Evolutionary conservation across 257 asterid genomes (phyloP), one percentile per base, ranked within the genome.

Genomic region (Rhazya stricta): DNA sequence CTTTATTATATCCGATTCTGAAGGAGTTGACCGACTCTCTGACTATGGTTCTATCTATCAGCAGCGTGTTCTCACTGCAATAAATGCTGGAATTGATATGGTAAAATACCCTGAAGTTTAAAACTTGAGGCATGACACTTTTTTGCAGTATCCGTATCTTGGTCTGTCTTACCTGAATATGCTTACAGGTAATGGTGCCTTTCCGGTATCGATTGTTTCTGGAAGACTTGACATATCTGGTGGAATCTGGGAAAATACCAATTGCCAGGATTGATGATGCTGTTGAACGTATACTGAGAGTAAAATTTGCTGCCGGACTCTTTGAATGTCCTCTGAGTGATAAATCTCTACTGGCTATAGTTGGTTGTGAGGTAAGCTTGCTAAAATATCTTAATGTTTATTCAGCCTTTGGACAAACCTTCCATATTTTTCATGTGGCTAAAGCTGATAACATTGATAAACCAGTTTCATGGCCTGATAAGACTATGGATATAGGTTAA

Each of bases 41-140:
- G 60, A 71, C 72, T 80, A 84, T 82, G 96, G 97, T 50, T 84
- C 93, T 42, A 89, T 85, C 78, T 90, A 91, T 66, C 82, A 66
- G 76, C 88, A 86, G 53, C 81, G 95, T 74, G 83, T 93, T 85
- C 82, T 89, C 46, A 45, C 82, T 34, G 91, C 95, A 72, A 79
- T 93, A 77, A 86, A 51, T 85, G 90, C 98, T 60, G 98, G 98
- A 54, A 69, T 93, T 67, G 97, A 93, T 79, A 91, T 91, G 97
- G 97, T 89, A 81, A 70, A 53, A 41, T 54, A 61, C 48, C 27
- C 72, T 4, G 19, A n/a, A 32, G 19, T 58, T 76, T 16, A 25
- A 15, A 67, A 16, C 58, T 67, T 75, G 74, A 37, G 50, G 71
- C 68, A 29, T 53, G 69, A 39, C 53, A 39, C 65, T 60, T 71